Evolutionary conservation across 1,284 basidiomycete genomes (phyloP), one percentile per base, ranked within the genome.

Genomic region (Amylostereum chailletii): DNA sequence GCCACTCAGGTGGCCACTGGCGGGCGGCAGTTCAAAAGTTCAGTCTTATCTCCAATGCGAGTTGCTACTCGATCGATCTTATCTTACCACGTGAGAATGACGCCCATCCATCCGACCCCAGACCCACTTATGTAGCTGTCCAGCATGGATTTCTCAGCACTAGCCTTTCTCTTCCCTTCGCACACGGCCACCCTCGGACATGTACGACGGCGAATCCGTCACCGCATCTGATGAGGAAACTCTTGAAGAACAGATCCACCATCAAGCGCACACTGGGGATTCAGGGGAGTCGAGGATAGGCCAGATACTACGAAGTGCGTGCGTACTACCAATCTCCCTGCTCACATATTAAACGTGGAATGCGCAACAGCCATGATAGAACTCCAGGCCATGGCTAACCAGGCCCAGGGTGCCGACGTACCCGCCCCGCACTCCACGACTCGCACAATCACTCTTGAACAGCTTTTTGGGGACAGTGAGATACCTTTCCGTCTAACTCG

Each of bases 121-220:
- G 19, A 19, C 19, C 19, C 19, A 19, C 19, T 19, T 19, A 19
- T 19, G 19, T 19, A 19, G 19, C 19, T 19, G 19, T 19, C 19
- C 19, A 19, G 19, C 19, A 19, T 19, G 19, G 19, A 19, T 19
- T 19, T 19, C 19, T 19, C 19, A 19, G 19, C 19, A 19, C 19
- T 19, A 19, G 19, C 19, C 19, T 19, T 19, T 19, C 19, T 19
- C 19, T 19, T 19, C 19, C 19, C 19, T 19, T 19, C 19, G 19
- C 19, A 19, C 19, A 19, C 19, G 19, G 19, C 19, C 19, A 19
- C 19, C 19, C 19, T 19, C 19, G 19, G 19, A 19, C 19, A 49
- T 54, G 44, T 42, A 52, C 37, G 53, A 57, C 33, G 58, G 60
- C 19, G 54, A 56, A 5, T 51, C 19, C 19, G 19, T 19, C 19